These are phyloP conservation scores for Aristolochia californica DNA, from an alignment of 164 flowering plant species.

Conservation along the genomic window DNA sequence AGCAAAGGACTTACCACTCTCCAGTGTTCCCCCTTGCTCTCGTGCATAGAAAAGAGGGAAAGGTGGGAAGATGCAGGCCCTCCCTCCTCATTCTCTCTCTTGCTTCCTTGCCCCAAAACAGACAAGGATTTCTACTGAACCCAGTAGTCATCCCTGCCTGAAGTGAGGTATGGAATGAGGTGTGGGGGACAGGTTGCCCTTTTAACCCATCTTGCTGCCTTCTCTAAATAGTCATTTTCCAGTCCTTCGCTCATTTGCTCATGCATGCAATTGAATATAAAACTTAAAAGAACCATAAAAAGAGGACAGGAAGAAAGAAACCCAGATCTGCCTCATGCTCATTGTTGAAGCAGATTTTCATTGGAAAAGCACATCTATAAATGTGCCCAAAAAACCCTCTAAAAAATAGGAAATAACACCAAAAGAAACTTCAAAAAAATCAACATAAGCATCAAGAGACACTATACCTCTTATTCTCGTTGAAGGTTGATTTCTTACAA, in stretches of 20 bases:
- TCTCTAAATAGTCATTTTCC: no score
- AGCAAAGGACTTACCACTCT: no score
- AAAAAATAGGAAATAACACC: not conserved
- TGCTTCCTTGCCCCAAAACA: no score
- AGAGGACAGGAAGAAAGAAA: not conserved
- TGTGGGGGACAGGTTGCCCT: no score
- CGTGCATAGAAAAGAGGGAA: no score
- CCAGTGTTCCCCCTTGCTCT: no score
- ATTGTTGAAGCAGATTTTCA: not conserved
- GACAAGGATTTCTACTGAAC: no score
- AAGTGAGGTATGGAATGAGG: no score
- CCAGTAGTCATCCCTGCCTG: no score
- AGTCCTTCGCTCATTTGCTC: not conserved
- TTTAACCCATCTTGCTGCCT: no score
- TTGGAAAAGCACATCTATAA: not conserved
- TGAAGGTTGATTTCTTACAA: conserved; percentile 3
- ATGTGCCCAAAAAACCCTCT: not conserved
- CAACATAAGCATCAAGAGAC: not conserved
- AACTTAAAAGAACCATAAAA: not conserved
- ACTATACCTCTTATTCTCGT: conserved; percentile 2
- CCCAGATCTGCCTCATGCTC: not conserved
- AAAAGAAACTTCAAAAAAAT: not conserved
- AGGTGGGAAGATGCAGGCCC: no score
- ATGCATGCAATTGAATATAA: not conserved
- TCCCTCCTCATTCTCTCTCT: no score